Conservation (phyloP, 345 rosid genomes). For the Eucalyptus sp. region DNA sequence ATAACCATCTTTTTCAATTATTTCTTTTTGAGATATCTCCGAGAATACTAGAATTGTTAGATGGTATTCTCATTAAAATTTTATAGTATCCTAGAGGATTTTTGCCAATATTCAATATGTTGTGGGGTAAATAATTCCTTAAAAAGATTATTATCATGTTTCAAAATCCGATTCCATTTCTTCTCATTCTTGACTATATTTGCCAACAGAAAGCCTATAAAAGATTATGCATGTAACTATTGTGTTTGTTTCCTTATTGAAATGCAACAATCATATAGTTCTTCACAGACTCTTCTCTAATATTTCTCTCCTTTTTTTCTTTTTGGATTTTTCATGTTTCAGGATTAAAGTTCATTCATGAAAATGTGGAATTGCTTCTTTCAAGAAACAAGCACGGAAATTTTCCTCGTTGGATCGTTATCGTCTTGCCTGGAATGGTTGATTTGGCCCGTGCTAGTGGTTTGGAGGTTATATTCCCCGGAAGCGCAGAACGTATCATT, state of each 20-base stretch:
- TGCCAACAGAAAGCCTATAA: neutral
- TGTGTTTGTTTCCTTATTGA: neutral
- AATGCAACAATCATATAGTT: neutral
- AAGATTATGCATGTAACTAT: neutral
- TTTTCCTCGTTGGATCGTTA: constrained; percentile 44
- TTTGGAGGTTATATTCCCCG: constrained; percentile 17
- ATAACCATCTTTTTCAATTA: neutral
- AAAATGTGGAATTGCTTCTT: constrained; percentile 19
- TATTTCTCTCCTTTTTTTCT: too few species aligned
- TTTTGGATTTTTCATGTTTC: neutral
- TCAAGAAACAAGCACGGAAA: neutral
- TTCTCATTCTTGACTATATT: too few species aligned
- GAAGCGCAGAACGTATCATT: neutral
- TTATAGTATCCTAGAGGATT: neutral
- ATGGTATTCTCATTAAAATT: neutral
- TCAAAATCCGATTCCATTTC: too few species aligned
- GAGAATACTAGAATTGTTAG: neutral
- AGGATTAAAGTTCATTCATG: constrained; percentile 29
- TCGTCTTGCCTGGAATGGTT: constrained; percentile 34
- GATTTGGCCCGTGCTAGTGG: constrained; percentile 28
- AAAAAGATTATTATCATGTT: too few species aligned
- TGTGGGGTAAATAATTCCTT: too few species aligned
- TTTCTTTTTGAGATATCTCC: neutral
- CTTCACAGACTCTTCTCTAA: neutral
- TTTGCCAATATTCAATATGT: too few species aligned